Base-by-base conservation (phyloP, 352 stramenopile species). In the Lagenidium sp. region DNA sequence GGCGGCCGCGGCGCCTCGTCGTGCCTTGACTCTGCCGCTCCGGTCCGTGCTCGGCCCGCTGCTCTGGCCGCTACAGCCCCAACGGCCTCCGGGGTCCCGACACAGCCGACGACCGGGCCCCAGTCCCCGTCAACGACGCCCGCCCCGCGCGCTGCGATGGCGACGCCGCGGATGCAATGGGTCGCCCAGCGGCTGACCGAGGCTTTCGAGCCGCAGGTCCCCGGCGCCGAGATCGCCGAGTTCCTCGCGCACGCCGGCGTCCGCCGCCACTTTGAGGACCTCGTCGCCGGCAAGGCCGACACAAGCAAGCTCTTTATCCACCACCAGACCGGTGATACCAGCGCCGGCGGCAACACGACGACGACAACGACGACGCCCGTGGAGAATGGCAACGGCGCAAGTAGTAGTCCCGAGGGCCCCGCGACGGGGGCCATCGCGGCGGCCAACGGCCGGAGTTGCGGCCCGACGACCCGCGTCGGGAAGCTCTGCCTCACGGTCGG, bases 141-240 rank as follows among this genome's bases (percentile, higher is more conserved):
- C n/a, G n/a, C n/a, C n/a, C n/a, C n/a, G n/a, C n/a, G n/a, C n/a
- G n/a, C n/a, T n/a, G 38, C 29, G 41, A 93, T 93, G 75, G 66
- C 60, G 58, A 93, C 52, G 30, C 48, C 69, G 35, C 81, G 81
- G 35, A 88, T 91, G 73, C 78, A 90, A 55, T 93, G 81, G 81
- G 63, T 84, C 32, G 70, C 57, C 4, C 66, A 79, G 56, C 81
- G 81, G 40, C 69, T 93, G 34, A 36, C 82, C 23, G 81, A 93
- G 57, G 71, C 73, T 15, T 93, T 93, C 46, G 81, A 91, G 55
- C 67, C 81, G 15, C 48, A 53, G 11, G 71, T 89, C 50, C 64
- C 66, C 6, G 30, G 43, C 25, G 21, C 26, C 7, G 76, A 93
- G 11, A 63, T 84, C 35, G 64, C 41, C 45, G 78, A 90, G 25